These are phyloP conservation scores for Lophium mytilinum DNA, from an alignment of 495 filamentous ascomycete species.

Conservation along the genomic window DNA sequence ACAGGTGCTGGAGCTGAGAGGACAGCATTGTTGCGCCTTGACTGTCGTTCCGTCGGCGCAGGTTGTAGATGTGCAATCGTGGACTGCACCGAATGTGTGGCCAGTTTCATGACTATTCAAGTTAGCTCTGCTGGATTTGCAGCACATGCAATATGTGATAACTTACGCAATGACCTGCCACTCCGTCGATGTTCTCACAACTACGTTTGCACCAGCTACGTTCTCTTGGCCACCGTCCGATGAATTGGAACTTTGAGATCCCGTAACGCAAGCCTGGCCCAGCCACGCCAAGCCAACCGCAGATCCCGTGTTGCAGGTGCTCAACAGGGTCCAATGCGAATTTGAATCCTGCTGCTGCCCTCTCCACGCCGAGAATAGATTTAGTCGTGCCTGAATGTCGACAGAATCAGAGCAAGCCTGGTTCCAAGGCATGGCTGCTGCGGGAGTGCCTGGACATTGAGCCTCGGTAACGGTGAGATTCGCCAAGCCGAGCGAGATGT, in stretches of 20 bases:
- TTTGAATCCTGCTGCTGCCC: conserved; percentile 64
- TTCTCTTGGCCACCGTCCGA: conserved; percentile 46
- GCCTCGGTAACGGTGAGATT: conserved; percentile 69
- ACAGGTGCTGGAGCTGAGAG: conserved; percentile 59
- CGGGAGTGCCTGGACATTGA: conserved; percentile 57
- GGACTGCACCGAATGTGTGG: conserved; percentile 92
- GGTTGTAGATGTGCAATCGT: conserved; percentile 70
- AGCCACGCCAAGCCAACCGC: conserved; percentile 93
- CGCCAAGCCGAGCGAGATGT: conserved; percentile 81
- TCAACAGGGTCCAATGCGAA: conserved; percentile 90
- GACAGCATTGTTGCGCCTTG: conserved; percentile 76
- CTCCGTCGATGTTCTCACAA: conserved; percentile 71
- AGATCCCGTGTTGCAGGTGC: conserved; percentile 71
- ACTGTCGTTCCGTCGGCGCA: conserved; percentile 55
- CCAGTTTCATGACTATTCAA: conserved; percentile 65
- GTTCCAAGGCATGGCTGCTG: conserved; percentile 71
- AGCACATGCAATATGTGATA: not conserved
- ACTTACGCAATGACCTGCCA: conserved; percentile 86
- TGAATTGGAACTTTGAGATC: conserved; percentile 38
- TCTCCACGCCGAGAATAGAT: conserved; percentile 84
- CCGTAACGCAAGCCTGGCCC: conserved; percentile 68
- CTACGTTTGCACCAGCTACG: conserved; percentile 81
- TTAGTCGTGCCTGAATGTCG: conserved; percentile 72
- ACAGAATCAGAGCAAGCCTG: conserved; percentile 53
- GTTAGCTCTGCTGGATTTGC: not conserved